Percentiles rank a stretch among this genome's conserved stretches.
phyloP scores from a whole-genome alignment of 192 early-diverging fungal species.

The Linnemannia exigua region DNA sequence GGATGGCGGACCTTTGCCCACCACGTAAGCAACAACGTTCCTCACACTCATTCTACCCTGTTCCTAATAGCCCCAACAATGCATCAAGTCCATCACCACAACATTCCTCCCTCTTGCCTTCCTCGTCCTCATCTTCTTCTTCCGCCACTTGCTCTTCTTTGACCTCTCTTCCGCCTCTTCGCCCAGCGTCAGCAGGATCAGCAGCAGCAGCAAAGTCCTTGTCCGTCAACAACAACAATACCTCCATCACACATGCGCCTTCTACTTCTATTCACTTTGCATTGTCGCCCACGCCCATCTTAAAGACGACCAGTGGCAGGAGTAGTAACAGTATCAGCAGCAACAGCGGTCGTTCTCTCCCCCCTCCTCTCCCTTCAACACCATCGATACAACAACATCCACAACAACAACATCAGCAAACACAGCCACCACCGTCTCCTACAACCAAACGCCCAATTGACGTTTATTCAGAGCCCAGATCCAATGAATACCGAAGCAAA shows the following conservation, averaged over 20 bases:
- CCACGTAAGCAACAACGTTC: not conserved
- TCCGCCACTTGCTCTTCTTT: not conserved
- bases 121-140: not conserved
- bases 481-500: constrained; percentile 21
- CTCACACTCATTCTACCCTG: not conserved
- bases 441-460: constrained; percentile 13
- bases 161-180: not conserved
- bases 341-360: not conserved
- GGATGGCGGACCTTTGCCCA: not conserved
- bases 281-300: not conserved
- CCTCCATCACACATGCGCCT: not conserved
- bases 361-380: not conserved
- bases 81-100: not conserved
- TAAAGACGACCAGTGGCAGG: not conserved
- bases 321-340: not conserved
- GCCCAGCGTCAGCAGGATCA: not conserved
- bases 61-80: not conserved
- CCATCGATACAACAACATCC: not conserved
- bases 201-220: not conserved
- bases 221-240: not conserved
- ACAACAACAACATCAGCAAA: not conserved
- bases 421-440: constrained; percentile 7
- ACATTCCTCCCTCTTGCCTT: not conserved
- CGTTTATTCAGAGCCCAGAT: constrained; percentile 6
- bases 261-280: not conserved